Evolutionary conservation across 2,329 filamentous ascomycete genomes (phyloP).

Genomic region (Hawksworthiomyces lignivorus): DNA sequence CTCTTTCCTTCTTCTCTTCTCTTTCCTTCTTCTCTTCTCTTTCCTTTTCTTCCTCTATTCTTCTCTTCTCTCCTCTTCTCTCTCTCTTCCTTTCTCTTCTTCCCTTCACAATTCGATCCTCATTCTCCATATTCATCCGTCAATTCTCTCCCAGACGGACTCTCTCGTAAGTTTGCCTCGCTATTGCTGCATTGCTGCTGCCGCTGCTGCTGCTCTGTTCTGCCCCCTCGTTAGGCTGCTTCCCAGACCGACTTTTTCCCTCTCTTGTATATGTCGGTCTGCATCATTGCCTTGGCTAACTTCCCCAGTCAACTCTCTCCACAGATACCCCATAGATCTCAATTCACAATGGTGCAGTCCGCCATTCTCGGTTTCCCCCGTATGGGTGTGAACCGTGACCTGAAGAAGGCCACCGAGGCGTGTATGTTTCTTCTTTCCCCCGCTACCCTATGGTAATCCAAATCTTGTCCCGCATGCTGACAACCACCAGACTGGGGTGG

Average conservation of each 20-base stretch:
- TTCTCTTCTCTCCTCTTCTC: neutral
- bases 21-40: conserved; percentile 2
- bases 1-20: neutral
- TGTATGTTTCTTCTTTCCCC: conserved; percentile 46
- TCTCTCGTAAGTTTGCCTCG: conserved; percentile 7
- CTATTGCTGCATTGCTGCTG: no score
- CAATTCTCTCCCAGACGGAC: conserved; percentile 8
- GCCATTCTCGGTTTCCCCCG: conserved; percentile 96
- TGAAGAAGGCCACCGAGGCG: conserved; percentile 99
- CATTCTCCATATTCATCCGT: conserved; percentile 8
- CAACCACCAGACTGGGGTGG: conserved; percentile 62
- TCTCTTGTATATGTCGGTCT: no score
- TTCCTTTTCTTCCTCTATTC: conserved; percentile 11
- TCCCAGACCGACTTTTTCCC: no score
- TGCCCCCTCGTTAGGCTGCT: no score
- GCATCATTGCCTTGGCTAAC: conserved; percentile 3
- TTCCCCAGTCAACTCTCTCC: conserved; percentile 4
- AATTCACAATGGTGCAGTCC: conserved; percentile 54
- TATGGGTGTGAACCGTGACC: conserved; percentile 96
- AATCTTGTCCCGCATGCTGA: neutral
- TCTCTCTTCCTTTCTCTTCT: neutral
- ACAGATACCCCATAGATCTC: conserved; percentile 8
- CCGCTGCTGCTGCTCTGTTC: no score
- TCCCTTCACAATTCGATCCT: conserved; percentile 3
- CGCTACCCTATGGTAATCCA: neutral